Evolutionary conservation across 164 flowering plant genomes (phyloP).

Genomic region (Saururus chinensis): DNA sequence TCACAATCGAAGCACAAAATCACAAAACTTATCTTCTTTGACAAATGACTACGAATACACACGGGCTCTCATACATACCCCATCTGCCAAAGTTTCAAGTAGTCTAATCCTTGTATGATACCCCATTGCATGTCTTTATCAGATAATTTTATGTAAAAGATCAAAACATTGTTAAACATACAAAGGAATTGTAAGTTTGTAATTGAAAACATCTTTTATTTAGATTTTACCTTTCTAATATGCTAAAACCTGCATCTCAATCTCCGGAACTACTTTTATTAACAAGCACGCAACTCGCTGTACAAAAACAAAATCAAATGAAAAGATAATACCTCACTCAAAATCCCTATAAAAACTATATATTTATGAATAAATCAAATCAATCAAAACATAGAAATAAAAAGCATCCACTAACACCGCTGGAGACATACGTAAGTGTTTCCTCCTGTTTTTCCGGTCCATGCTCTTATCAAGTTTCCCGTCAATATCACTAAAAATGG

Average conservation of each 20-base stretch:
- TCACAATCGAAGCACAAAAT: too few species aligned
- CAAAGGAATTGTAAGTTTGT: neutral
- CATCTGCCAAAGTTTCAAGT: conserved; percentile 75
- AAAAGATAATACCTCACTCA: too few species aligned
- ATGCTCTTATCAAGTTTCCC: conserved; percentile 60
- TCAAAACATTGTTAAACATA: conserved; percentile 9
- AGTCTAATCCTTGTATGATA: conserved; percentile 52
- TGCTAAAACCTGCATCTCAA: conserved; percentile 60
- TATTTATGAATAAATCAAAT: too few species aligned
- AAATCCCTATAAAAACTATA: too few species aligned
- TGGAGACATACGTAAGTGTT: conserved; percentile 55
- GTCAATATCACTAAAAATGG: conserved; percentile 48
- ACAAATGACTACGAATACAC: conserved; percentile 23
- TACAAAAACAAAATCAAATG: too few species aligned
- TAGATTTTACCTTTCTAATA: conserved; percentile 44
- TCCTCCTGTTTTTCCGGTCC: conserved; percentile 63
- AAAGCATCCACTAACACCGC: too few species aligned
- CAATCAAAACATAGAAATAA: too few species aligned
- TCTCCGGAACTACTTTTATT: conserved; percentile 57
- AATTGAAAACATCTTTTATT: neutral
- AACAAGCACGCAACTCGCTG: conserved; percentile 59
- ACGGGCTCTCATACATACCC: conserved; percentile 70
- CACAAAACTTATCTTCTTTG: too few species aligned
- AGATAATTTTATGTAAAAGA: conserved; percentile 64
- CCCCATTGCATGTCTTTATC: conserved; percentile 62